Conservation (phyloP, 805 yeast species). For the Isabelozyma pseudorhagii region DNA sequence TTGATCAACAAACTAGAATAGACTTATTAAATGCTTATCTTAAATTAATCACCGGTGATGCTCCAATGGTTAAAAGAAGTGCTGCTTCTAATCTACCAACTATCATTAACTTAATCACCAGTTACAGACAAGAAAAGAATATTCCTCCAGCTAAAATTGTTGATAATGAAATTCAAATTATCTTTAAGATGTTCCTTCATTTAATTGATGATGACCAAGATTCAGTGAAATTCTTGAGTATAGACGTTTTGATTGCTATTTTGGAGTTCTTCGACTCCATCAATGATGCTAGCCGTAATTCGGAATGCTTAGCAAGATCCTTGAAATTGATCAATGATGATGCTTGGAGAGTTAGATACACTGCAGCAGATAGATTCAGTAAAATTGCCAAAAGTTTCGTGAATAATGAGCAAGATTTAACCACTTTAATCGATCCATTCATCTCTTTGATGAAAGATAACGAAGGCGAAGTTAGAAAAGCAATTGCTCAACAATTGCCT, state of each 20-base stretch:
- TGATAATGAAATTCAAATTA: constrained; percentile 64
- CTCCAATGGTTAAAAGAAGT: constrained; percentile 97
- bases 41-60: constrained; percentile 79
- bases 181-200: constrained; percentile 77
- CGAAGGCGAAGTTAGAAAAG: constrained; percentile 96
- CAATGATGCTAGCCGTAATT: constrained; percentile 55
- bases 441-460: constrained; percentile 79
- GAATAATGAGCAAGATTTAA: constrained; percentile 52
- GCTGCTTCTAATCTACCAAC: constrained; percentile 84
- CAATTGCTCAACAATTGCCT: constrained; percentile 88
- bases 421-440: constrained; percentile 67
- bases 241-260: constrained; percentile 83
- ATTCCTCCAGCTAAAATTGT: constrained; percentile 27
- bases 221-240: constrained; percentile 85
- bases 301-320: constrained; percentile 62
- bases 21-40: constrained; percentile 65
- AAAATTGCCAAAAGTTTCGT: constrained; percentile 64
- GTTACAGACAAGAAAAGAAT: constrained; percentile 31
- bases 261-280: constrained; percentile 62
- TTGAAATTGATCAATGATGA: constrained; percentile 77
- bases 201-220: constrained; percentile 87
- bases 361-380: constrained; percentile 94
- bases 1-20: constrained; percentile 51
- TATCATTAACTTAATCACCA: constrained; percentile 55
- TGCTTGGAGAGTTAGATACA: constrained; percentile 97